Conservation (phyloP, 2,329 filamentous ascomycete genomes). For the Pestalotiopsis sp. region DNA sequence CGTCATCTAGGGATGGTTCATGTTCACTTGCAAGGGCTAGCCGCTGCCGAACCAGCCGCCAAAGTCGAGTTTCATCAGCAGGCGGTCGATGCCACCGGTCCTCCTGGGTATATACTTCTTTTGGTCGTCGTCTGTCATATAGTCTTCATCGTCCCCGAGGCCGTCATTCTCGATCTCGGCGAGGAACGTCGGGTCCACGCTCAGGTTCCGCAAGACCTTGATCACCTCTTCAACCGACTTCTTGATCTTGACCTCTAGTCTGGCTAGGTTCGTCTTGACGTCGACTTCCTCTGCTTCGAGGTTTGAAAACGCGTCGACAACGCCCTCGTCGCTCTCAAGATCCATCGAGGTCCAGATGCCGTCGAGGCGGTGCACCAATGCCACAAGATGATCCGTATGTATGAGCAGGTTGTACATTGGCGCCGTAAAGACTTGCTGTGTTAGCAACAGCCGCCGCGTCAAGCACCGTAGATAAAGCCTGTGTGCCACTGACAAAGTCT, state of each 20-base stretch:
- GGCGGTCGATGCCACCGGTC: conserved; percentile 76
- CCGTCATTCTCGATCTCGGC: conserved; percentile 40
- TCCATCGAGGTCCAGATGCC: conserved; percentile 76
- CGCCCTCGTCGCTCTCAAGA: conserved; percentile 78
- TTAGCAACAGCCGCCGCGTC: conserved; percentile 65
- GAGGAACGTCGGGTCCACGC: conserved; percentile 44
- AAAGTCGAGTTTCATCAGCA: conserved; percentile 89
- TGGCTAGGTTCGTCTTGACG: conserved; percentile 63
- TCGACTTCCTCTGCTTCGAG: conserved; percentile 71
- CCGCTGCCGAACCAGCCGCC: conserved; percentile 53
- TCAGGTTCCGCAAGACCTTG: conserved; percentile 46
- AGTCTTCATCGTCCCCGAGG: conserved; percentile 23
- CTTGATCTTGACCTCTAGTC: conserved; percentile 65
- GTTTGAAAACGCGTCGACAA: conserved; percentile 73
- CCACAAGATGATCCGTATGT: conserved; percentile 79
- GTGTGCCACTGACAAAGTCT: conserved; percentile 80
- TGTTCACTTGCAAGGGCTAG: conserved; percentile 12
- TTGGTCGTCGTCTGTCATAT: conserved; percentile 27
- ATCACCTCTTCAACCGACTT: conserved; percentile 68
- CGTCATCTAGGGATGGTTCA: background rate
- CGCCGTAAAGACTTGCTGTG: conserved; percentile 62
- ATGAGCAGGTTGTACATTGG: conserved; percentile 66
- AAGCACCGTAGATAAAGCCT: conserved; percentile 72
- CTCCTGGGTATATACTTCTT: conserved; percentile 67
- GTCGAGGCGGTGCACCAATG: conserved; percentile 74